phyloP scores from a whole-genome alignment of 805 yeast genomes.

The Kazachstania africana region DNA sequence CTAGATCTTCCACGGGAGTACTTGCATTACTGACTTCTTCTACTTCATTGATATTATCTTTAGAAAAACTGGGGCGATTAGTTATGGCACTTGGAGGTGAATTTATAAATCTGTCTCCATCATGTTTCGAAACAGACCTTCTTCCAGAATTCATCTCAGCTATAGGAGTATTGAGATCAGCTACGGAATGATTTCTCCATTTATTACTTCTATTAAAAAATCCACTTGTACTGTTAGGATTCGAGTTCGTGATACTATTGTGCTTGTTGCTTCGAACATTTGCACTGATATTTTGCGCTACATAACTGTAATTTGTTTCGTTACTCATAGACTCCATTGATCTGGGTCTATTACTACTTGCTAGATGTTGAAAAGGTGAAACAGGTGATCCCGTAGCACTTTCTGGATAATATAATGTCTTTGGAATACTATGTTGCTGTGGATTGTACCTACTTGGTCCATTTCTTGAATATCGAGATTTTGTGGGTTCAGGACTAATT shows the following conservation, averaged over 20 bases:
- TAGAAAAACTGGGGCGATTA: background rate
- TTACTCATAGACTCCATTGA: constrained; percentile 5
- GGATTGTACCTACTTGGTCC: constrained; percentile 20
- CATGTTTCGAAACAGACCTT: constrained; percentile 9
- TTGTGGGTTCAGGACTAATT: background rate
- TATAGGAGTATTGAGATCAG: background rate
- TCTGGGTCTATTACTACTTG: constrained; percentile 13
- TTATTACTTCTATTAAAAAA: constrained; percentile 13
- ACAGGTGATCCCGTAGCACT: too few relatives aligned
- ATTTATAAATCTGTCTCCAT: background rate
- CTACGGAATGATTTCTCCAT: constrained; percentile 10
- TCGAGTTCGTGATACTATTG: constrained; percentile 1
- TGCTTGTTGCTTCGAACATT: too few relatives aligned
- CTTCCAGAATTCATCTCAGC: constrained; percentile 1
- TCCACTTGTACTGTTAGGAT: constrained; percentile 6
- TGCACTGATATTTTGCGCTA: too few relatives aligned
- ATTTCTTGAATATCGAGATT: constrained; percentile 7
- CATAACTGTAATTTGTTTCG: constrained; percentile 1
- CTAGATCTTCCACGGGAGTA: background rate
- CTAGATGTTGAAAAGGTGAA: too few relatives aligned
- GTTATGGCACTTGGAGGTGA: background rate
- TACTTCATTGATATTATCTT: background rate
- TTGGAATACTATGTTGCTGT: too few relatives aligned
- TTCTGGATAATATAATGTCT: too few relatives aligned
- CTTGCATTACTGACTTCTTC: too few relatives aligned